These are phyloP conservation scores for Ceratobasidium sp. DNA, from an alignment of 1,284 basidiomycete species.

Conservation along the genomic window DNA sequence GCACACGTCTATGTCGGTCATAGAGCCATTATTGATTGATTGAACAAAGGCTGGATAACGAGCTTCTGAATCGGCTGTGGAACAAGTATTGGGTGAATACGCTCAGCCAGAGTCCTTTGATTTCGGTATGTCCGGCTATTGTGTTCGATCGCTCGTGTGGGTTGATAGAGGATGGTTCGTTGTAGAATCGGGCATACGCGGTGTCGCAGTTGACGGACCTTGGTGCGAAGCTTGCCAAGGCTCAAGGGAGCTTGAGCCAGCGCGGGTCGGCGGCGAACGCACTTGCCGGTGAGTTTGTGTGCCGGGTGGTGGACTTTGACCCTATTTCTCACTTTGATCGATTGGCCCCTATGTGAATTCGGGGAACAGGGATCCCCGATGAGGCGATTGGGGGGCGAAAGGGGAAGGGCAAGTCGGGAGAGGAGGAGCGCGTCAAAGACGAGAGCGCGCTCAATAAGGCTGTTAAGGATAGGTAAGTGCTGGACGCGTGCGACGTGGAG, in stretches of 20 bases:
- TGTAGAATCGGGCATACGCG: constrained; percentile 90
- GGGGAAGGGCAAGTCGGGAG: constrained; percentile 59
- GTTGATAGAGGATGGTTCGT: background rate
- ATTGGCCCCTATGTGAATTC: background rate
- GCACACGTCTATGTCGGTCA: background rate
- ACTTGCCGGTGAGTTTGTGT: constrained; percentile 24
- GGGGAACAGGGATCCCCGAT: constrained; percentile 52
- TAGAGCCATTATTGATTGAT: background rate
- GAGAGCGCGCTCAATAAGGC: constrained; percentile 83
- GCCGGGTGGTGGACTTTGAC: constrained; percentile 1
- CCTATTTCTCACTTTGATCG: constrained; percentile 1
- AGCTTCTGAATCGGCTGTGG: constrained; percentile 92
- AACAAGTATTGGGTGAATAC: constrained; percentile 99
- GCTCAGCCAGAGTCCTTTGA: constrained; percentile 88
- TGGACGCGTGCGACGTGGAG: no score
- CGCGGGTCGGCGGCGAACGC: constrained; percentile 52
- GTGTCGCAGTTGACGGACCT: constrained; percentile 91
- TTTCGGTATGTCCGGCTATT: constrained; percentile 74
- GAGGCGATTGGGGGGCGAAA: constrained; percentile 35
- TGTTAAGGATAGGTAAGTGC: constrained; percentile 85
- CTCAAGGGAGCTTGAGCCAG: constrained; percentile 58
- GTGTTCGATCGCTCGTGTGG: background rate
- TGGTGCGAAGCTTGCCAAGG: constrained; percentile 85
- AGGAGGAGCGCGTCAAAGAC: constrained; percentile 82
- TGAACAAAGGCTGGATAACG: constrained; percentile 72